Evolutionary conservation across 176 grass and related monocot species (phyloP).

Genomic region (Elaeis guineensis): DNA sequence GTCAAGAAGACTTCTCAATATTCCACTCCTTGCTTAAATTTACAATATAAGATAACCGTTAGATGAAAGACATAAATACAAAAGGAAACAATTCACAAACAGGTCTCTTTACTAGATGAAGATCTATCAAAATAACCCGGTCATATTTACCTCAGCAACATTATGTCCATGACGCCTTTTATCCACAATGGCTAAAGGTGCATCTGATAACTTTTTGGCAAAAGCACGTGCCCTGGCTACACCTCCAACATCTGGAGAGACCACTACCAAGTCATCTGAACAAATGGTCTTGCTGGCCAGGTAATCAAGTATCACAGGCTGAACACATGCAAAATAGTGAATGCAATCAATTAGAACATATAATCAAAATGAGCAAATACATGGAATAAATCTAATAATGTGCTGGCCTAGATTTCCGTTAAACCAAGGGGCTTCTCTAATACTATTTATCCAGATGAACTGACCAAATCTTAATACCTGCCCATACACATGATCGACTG

Average conservation of each 20-base stretch:
- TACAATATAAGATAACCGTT: too few species aligned
- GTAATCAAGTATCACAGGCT: constrained; percentile 99
- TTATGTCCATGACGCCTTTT: constrained; percentile 98
- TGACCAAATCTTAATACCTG: constrained; percentile 38
- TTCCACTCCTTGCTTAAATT: too few species aligned
- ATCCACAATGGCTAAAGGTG: constrained; percentile 95
- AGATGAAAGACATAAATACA: too few species aligned
- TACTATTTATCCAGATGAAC: not conserved
- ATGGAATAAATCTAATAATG: too few species aligned
- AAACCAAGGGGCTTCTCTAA: too few species aligned
- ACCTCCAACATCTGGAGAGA: constrained; percentile 93
- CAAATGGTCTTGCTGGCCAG: constrained; percentile 86
- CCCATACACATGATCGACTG: constrained; percentile 97
- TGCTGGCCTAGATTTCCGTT: too few species aligned
- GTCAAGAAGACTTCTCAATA: too few species aligned
- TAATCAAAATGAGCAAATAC: too few species aligned
- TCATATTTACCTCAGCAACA: constrained; percentile 64
- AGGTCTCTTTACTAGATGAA: too few species aligned
- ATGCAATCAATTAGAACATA: too few species aligned
- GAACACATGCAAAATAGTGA: constrained; percentile 27
- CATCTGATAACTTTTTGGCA: constrained; percentile 94
- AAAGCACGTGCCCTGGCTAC: constrained; percentile 89
- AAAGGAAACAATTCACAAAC: too few species aligned
- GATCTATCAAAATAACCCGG: not conserved
- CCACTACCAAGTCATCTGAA: constrained; percentile 84